phyloP scores from a whole-genome alignment of 2,329 filamentous ascomycete genomes.

The Hymenoscyphus fructigenus region DNA sequence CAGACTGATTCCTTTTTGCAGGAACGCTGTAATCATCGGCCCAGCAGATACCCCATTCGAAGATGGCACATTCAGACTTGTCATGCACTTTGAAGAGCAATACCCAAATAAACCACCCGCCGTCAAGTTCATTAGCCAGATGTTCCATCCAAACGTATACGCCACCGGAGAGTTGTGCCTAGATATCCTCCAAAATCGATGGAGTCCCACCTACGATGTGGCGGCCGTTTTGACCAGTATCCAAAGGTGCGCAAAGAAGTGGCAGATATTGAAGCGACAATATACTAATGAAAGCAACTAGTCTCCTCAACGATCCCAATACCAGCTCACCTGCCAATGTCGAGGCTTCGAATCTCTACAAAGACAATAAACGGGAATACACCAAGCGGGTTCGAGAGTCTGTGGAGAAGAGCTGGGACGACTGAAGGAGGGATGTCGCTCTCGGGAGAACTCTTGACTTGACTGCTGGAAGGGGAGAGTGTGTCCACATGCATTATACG shows the following conservation, averaged over 20 bases:
- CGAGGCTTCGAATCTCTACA: constrained; percentile 96
- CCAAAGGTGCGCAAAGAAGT: constrained; percentile 68
- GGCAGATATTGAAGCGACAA: neutral
- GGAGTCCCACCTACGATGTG: constrained; percentile 98
- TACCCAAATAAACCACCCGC: constrained; percentile 98
- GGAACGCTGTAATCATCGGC: constrained; percentile 98
- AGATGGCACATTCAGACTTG: constrained; percentile 93
- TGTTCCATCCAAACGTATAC: constrained; percentile 99
- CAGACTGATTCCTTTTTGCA: constrained; percentile 40
- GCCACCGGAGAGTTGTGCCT: constrained; percentile 94
- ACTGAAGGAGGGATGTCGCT: constrained; percentile 48
- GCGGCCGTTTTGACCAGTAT: constrained; percentile 96
- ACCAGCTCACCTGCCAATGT: constrained; percentile 98
- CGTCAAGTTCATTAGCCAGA: constrained; percentile 97
- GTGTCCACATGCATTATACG: neutral
- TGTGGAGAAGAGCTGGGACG: constrained; percentile 99
- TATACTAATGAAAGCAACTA: constrained; percentile 39
- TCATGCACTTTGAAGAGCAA: constrained; percentile 99
- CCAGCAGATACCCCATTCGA: constrained; percentile 97
- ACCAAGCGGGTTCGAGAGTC: constrained; percentile 93
- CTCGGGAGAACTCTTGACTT: neutral
- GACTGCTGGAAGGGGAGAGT: neutral
- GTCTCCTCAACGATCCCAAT: constrained; percentile 95
- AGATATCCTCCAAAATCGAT: constrained; percentile 95
- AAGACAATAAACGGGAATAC: constrained; percentile 96